Conservation (phyloP, 345 rosid species). For the Populus alba region DNA sequence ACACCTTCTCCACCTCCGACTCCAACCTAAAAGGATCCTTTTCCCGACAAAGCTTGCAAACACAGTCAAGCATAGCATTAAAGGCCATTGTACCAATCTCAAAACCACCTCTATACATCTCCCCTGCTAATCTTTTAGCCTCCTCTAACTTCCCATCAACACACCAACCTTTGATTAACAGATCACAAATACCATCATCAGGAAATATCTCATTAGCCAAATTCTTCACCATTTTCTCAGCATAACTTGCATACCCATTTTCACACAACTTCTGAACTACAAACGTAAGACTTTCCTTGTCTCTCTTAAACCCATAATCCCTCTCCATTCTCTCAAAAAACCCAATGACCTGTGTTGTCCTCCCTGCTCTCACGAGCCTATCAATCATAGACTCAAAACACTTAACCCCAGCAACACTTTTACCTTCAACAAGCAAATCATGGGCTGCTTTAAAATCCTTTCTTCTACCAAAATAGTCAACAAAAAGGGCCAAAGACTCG, state of each 20-base stretch:
- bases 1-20: slow-evolving; percentile 68
- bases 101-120: slow-evolving; percentile 94
- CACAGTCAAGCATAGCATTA: slow-evolving; percentile 79
- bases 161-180: slow-evolving; percentile 92
- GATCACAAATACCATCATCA: slow-evolving; percentile 71
- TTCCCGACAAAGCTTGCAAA: slow-evolving; percentile 77
- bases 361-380: slow-evolving; percentile 74
- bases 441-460: slow-evolving; percentile 82
- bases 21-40: slow-evolving; percentile 73
- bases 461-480: slow-evolving; percentile 84
- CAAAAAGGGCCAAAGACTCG: slow-evolving; percentile 67
- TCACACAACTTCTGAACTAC: slow-evolving; percentile 71
- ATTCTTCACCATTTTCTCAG: slow-evolving; percentile 83
- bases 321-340: slow-evolving; percentile 80
- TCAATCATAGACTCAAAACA: slow-evolving; percentile 54
- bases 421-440: slow-evolving; percentile 54
- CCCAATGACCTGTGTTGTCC: slow-evolving; percentile 59
- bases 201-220: slow-evolving; percentile 84
- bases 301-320: slow-evolving; percentile 70
- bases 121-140: slow-evolving; percentile 81
- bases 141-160: slow-evolving; percentile 78
- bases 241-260: slow-evolving; percentile 63
- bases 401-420: slow-evolving; percentile 49
- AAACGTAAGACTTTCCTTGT: slow-evolving; percentile 54
- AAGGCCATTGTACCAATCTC: slow-evolving; percentile 68